phyloP scores from a whole-genome alignment of 129 eudicot species.

The Escallonia rubra region DNA sequence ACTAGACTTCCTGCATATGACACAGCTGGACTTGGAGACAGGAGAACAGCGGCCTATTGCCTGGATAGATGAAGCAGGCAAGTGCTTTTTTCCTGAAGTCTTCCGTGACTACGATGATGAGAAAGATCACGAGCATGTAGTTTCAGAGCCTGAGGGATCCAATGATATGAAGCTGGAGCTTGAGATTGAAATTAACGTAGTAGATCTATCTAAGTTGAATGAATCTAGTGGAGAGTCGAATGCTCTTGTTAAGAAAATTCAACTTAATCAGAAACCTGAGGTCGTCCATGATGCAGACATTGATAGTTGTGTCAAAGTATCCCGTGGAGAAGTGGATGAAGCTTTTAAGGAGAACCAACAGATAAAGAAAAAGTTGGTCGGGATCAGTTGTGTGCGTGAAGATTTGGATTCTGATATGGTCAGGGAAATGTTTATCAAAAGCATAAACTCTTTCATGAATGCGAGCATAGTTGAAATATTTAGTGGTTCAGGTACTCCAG shows the following conservation, averaged over 20 bases:
- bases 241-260: constrained; percentile 35
- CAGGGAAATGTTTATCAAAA: constrained; percentile 39
- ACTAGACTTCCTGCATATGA: constrained; percentile 68
- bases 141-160: constrained; percentile 8
- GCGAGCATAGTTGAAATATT: constrained; percentile 42
- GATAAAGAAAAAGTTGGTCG: constrained; percentile 9
- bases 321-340: constrained; percentile 26
- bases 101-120: constrained; percentile 30
- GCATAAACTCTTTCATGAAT: constrained; percentile 17
- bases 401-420: constrained; percentile 33
- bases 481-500: constrained; percentile 26
- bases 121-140: constrained; percentile 15
- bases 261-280: constrained; percentile 20
- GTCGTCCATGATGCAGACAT: constrained; percentile 18
- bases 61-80: constrained; percentile 81
- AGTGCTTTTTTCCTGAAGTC: constrained; percentile 67
- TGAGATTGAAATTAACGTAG: constrained; percentile 63
- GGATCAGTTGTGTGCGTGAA: constrained; percentile 12
- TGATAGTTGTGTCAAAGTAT: constrained; percentile 21
- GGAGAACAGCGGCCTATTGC: constrained; percentile 76
- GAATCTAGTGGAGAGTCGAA: constrained; percentile 74
- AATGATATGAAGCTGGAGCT: constrained; percentile 63
- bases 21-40: constrained; percentile 55
- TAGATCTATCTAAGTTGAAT: constrained; percentile 22
- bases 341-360: constrained; percentile 27